Base-by-base conservation (phyloP, 116 monocot species). In the Posidonia oceanica region DNA sequence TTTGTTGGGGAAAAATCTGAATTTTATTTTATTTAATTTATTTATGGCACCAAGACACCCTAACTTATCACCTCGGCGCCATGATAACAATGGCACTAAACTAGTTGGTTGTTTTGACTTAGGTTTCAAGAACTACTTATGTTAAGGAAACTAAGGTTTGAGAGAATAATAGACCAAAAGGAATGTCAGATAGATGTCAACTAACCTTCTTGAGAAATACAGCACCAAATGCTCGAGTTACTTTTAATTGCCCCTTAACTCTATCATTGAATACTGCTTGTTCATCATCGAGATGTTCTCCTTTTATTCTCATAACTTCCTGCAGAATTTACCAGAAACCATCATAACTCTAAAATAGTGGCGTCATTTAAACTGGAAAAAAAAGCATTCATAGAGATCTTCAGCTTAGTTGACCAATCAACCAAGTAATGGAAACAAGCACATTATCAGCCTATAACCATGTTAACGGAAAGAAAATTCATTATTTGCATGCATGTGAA, bases 161-260 rank as follows among this genome's bases (percentile, higher is more conserved):
- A 48, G 0, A 48, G 11, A 48, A 48, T 12, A 48, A 48, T 12
- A 48, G 29, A 29, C 29, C 29, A 0, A 29, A 29, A 29, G 29
- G 29, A 29, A 29, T 29, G 29, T 29, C 29, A 61, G 52, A 52
- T 23, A 67, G 6, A 44, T 7, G 0, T 10, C 4, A 29, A 42
- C 76, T 69, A 44, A 96, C 96, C 86, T 86, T 88, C 76, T 96
- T 96, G 40, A 96, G 88, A 76, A 96, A 96, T 15, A 79, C 96
- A 71, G 96, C 96, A 58, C 96, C 96, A 88, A 96, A 96, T 41
- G 96, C 96, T 78, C 96, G 84, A 40, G 96, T 96, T 61, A 96
- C 91, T 71, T 96, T 86, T 69, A 96, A 75, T 67, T 96, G 91
- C 36, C 96, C 96, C 73, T 96, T 96, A 37, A 96, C 96, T 81